phyloP scores from a whole-genome alignment of 768 basidiomycete species.

The Naganishia friedmannii region DNA sequence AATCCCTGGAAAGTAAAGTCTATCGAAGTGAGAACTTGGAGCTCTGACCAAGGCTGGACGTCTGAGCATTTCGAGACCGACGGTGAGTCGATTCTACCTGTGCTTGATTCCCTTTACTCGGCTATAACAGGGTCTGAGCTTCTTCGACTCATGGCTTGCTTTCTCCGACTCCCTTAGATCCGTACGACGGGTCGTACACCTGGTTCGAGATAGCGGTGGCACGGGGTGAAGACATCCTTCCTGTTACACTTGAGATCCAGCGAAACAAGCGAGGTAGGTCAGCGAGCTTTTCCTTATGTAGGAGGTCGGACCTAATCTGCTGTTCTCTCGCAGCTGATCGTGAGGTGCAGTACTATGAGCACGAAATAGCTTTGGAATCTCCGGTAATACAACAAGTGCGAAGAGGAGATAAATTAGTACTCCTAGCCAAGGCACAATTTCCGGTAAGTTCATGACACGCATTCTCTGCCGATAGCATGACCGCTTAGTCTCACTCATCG shows the following conservation, averaged over 20 bases:
- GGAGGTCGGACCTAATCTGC: not conserved
- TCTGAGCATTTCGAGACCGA: conserved; percentile 16
- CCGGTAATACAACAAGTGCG: conserved; percentile 19
- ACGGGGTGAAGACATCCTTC: not conserved
- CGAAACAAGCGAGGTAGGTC: conserved; percentile 21
- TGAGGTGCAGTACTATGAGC: conserved; percentile 8
- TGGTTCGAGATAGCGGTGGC: conserved; percentile 31
- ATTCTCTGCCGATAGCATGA: not conserved
- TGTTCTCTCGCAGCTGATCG: not conserved
- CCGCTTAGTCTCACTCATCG: not conserved
- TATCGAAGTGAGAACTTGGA: conserved; percentile 5
- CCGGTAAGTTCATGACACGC: not conserved
- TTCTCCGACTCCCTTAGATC: conserved; percentile 6
- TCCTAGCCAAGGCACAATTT: conserved; percentile 23
- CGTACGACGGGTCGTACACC: conserved; percentile 30
- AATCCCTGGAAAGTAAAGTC: conserved; percentile 24
- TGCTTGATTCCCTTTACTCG: not conserved
- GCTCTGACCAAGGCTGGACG: conserved; percentile 21
- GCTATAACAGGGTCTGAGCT: not conserved
- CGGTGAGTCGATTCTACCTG: not conserved
- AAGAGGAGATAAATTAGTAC: conserved; percentile 13
- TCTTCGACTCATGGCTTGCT: not conserved
- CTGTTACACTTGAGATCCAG: conserved; percentile 21
- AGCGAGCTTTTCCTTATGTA: not conserved
- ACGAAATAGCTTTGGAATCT: conserved; percentile 4